These are phyloP conservation scores for Choiromyces venosus DNA, from an alignment of 495 filamentous ascomycete species.

Conservation along the genomic window DNA sequence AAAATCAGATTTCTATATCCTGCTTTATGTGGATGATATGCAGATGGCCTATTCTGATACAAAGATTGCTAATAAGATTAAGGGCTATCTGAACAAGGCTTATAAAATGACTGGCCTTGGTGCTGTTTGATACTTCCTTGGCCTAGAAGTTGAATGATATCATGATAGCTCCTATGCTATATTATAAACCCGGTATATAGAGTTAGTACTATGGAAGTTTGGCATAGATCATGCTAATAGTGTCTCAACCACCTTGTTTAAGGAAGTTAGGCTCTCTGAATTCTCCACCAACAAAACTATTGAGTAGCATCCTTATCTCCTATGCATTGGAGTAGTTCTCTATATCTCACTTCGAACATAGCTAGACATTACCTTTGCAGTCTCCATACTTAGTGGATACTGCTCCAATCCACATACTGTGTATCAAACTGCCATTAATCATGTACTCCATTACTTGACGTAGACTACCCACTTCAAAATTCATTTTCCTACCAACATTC, in stretches of 20 bases:
- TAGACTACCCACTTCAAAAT: too few relatives aligned
- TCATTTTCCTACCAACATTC: too few relatives aligned
- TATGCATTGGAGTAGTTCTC: not conserved
- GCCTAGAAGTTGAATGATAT: slow-evolving; percentile 2
- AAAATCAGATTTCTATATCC: not conserved
- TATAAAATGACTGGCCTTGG: slow-evolving; percentile 19
- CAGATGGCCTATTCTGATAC: not conserved
- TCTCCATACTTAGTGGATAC: slow-evolving; percentile 5
- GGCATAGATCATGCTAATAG: too few relatives aligned
- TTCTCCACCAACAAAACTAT: not conserved
- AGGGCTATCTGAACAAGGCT: not conserved
- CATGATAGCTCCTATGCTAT: too few relatives aligned
- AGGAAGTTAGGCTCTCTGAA: too few relatives aligned
- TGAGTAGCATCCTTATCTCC: not conserved
- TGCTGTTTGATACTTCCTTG: not conserved
- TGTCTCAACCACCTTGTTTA: too few relatives aligned
- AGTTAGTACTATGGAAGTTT: too few relatives aligned
- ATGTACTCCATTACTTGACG: slow-evolving; percentile 1
- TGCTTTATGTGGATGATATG: slow-evolving; percentile 20
- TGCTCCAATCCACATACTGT: not conserved
- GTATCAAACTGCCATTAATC: slow-evolving; percentile 1
- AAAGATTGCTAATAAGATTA: not conserved
- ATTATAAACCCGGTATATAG: too few relatives aligned
- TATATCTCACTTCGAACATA: slow-evolving; percentile 1
- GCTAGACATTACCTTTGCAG: slow-evolving; percentile 8